Conservation (phyloP, 1,139 yeast genomes). For the Blastobotrys petasosporus region DNA sequence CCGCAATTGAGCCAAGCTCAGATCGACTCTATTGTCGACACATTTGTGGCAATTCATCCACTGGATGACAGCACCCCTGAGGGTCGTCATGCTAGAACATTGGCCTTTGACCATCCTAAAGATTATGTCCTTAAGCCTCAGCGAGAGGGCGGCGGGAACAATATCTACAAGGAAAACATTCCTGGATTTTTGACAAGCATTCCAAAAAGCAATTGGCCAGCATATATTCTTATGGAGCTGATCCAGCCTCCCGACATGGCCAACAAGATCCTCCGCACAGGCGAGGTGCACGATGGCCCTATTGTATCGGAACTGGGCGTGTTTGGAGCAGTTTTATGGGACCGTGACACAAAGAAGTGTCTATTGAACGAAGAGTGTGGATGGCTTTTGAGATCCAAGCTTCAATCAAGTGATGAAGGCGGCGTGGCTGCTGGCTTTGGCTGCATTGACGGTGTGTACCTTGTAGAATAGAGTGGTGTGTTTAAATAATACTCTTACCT, state of each 20-base stretch:
- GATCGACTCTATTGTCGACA: slow-evolving; percentile 40
- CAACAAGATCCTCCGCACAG: slow-evolving; percentile 67
- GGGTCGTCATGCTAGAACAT: slow-evolving; percentile 57
- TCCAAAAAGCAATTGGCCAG: slow-evolving; percentile 76
- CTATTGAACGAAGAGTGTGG: slow-evolving; percentile 67
- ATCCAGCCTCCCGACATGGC: slow-evolving; percentile 66
- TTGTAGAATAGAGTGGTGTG: slow-evolving; percentile 22
- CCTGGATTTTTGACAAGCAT: slow-evolving; percentile 60
- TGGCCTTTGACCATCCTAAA: slow-evolving; percentile 64
- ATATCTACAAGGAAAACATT: slow-evolving; percentile 77
- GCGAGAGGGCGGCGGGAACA: slow-evolving; percentile 95
- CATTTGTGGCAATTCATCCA: slow-evolving; percentile 85
- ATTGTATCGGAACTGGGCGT: slow-evolving; percentile 87
- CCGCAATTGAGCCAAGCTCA: slow-evolving; percentile 37
- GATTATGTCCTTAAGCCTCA: slow-evolving; percentile 88
- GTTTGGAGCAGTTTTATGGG: slow-evolving; percentile 76
- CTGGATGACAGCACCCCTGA: slow-evolving; percentile 57
- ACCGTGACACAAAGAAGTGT: slow-evolving; percentile 53
- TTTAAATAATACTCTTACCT: too few species aligned
- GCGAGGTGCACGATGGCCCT: slow-evolving; percentile 55
- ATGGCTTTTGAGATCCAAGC: slow-evolving; percentile 81
- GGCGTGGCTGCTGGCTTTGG: slow-evolving; percentile 99
- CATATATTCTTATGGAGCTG: slow-evolving; percentile 88
- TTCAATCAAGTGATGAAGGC: slow-evolving; percentile 85
- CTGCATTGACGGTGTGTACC: slow-evolving; percentile 71